Percentiles rank a stretch among this genome's conserved stretches.
phyloP scores from a whole-genome alignment of 768 basidiomycete genomes.

The Phallus indusiatus region DNA sequence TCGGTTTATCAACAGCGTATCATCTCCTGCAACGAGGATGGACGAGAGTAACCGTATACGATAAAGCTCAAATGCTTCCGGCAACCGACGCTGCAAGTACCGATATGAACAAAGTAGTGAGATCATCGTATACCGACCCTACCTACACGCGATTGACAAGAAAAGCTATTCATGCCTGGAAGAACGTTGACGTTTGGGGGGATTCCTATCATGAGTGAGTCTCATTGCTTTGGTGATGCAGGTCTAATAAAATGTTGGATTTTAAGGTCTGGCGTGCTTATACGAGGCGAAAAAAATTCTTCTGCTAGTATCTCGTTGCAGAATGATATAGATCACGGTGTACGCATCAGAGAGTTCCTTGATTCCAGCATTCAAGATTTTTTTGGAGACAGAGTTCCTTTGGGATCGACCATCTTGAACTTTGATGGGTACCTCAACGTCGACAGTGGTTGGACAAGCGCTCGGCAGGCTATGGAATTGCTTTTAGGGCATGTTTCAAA shows the following conservation, averaged over 20 bases:
- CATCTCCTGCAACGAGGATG: conserved; percentile 67
- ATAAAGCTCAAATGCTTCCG: conserved; percentile 58
- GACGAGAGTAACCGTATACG: conserved; percentile 62
- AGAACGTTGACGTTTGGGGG: conserved; percentile 48
- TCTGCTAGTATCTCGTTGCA: conserved; percentile 47
- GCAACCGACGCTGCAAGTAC: conserved; percentile 74
- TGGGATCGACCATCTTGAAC: conserved; percentile 19
- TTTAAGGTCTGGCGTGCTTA: conserved; percentile 59
- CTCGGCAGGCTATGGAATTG: conserved; percentile 50
- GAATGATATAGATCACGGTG: conserved; percentile 56
- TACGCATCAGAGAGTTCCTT: conserved; percentile 33
- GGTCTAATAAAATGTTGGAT: background rate
- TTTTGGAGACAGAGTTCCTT: conserved; percentile 36
- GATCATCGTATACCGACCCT: conserved; percentile 60
- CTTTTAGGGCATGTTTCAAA: conserved; percentile 47
- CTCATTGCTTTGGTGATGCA: background rate
- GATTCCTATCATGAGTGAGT: conserved; percentile 77
- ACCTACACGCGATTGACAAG: conserved; percentile 65
- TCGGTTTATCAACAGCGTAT: conserved; percentile 80
- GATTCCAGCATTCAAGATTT: conserved; percentile 31
- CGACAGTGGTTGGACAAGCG: conserved; percentile 81
- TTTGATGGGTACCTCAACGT: conserved; percentile 56
- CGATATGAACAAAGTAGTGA: conserved; percentile 58
- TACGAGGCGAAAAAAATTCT: conserved; percentile 34
- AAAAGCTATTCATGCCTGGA: conserved; percentile 74